A percentile compares a stretch with the other conserved stretches of the same genome.
Conservation (phyloP, 2,329 filamentous ascomycete genomes). For the Ceratocystis destructans region DNA sequence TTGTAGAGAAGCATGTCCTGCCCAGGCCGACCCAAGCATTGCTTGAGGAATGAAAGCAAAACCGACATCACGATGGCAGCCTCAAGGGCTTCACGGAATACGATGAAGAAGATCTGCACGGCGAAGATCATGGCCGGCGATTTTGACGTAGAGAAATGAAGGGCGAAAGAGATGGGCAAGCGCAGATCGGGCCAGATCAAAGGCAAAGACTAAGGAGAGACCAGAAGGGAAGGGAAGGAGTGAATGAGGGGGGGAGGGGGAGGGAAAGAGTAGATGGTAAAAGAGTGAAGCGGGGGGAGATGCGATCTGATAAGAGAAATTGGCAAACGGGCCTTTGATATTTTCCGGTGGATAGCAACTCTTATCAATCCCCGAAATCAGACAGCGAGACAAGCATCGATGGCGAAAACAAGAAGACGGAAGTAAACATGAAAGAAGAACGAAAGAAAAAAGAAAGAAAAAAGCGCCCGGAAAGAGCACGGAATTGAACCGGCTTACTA, state of each 20-base stretch:
- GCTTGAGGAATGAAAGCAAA: constrained; percentile 73
- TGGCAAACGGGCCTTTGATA: background rate
- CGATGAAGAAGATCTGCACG: constrained; percentile 76
- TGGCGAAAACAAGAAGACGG: background rate
- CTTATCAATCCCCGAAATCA: background rate
- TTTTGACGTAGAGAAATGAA: constrained; percentile 23
- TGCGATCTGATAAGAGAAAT: constrained; percentile 6
- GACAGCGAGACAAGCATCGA: background rate
- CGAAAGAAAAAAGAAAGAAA: background rate
- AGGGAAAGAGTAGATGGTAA: background rate
- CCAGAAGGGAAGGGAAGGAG: background rate
- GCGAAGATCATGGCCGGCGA: constrained; percentile 58
- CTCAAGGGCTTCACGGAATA: constrained; percentile 75
- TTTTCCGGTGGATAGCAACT: background rate
- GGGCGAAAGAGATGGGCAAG: background rate
- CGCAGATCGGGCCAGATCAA: background rate
- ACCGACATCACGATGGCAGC: constrained; percentile 76
- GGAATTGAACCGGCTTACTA: background rate
- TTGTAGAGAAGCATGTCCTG: constrained; percentile 51
- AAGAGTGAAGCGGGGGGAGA: background rate
- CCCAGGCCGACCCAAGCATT: constrained; percentile 54
- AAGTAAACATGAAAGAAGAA: background rate
- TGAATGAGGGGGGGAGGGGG: background rate
- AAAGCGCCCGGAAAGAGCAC: background rate
- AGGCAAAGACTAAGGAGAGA: background rate